These are phyloP conservation scores for Trichoderma sp. DNA, from an alignment of 2,329 filamentous ascomycete genomes.

Conservation along the genomic window DNA sequence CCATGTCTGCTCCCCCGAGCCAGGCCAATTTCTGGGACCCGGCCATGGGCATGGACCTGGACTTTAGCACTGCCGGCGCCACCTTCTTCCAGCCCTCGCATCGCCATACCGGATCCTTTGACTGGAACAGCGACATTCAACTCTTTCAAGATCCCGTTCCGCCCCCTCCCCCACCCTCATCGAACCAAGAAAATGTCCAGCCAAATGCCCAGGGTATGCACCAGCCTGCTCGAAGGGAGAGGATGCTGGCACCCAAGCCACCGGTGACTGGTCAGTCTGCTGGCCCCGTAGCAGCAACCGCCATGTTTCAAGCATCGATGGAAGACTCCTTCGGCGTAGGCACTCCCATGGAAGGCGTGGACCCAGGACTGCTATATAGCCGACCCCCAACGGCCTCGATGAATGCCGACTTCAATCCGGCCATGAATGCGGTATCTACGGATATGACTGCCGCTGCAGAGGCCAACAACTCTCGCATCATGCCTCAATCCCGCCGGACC, in stretches of 20 bases:
- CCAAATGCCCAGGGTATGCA: conserved; percentile 22
- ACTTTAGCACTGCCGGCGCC: conserved; percentile 48
- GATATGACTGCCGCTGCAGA: conserved; percentile 30
- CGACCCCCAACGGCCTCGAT: conserved; percentile 49
- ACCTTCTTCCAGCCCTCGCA: conserved; percentile 46
- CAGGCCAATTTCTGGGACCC: conserved; percentile 59
- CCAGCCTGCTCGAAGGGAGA: conserved; percentile 41
- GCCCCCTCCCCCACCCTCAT: conserved; percentile 33
- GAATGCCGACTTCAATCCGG: conserved; percentile 38
- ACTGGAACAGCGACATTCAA: conserved; percentile 56
- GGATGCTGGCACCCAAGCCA: conserved; percentile 52
- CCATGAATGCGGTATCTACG: conserved; percentile 31
- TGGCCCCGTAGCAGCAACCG: conserved; percentile 14
- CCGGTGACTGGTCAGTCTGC: conserved; percentile 33
- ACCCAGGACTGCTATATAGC: conserved; percentile 59
- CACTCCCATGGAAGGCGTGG: conserved; percentile 49
- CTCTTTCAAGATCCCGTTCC: conserved; percentile 48
- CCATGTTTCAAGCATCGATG: conserved; percentile 43
- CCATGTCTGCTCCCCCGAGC: conserved; percentile 56
- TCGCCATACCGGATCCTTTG: conserved; percentile 51
- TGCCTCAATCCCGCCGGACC: conserved; percentile 44
- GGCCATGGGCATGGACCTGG: conserved; percentile 59
- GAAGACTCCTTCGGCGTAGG: conserved; percentile 53
- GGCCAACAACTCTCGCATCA: conserved; percentile 29
- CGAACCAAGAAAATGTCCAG: conserved; percentile 37